Evolutionary conservation across 2,329 filamentous ascomycete species (phyloP).

Genomic region (Metarhizium sp.): DNA sequence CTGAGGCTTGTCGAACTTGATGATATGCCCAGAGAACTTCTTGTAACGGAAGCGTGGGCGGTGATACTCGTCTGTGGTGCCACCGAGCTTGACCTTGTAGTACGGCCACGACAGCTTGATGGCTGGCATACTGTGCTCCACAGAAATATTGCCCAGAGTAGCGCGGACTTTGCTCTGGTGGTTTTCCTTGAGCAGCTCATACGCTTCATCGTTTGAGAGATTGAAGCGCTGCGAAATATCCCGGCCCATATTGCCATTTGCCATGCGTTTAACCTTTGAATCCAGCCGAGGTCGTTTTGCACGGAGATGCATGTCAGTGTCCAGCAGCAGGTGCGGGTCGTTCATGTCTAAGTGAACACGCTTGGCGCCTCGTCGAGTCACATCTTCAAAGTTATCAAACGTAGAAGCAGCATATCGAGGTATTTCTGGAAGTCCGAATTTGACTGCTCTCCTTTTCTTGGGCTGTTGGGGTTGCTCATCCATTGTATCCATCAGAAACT

Average conservation of each 20-base stretch:
- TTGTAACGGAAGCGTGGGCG: conserved; percentile 69
- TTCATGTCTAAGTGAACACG: conserved; percentile 77
- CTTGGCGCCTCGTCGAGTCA: conserved; percentile 64
- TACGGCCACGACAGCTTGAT: conserved; percentile 90
- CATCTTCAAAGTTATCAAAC: conserved; percentile 71
- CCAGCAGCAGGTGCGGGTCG: conserved; percentile 77
- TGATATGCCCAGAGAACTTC: conserved; percentile 54
- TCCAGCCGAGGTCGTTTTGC: conserved; percentile 49
- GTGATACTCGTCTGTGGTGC: conserved; percentile 72
- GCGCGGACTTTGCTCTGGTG: conserved; percentile 93
- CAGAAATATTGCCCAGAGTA: conserved; percentile 80
- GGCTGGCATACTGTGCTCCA: conserved; percentile 91
- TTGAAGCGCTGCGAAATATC: conserved; percentile 81
- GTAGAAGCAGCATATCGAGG: conserved; percentile 55
- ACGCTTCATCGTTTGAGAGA: conserved; percentile 91
- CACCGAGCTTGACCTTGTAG: conserved; percentile 78
- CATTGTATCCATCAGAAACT: conserved; percentile 44
- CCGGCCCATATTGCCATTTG: conserved; percentile 59
- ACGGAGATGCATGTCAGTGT: conserved; percentile 58
- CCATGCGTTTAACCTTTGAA: conserved; percentile 55
- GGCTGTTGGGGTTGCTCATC: conserved; percentile 36
- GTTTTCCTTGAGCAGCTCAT: conserved; percentile 92
- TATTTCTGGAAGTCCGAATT: conserved; percentile 49
- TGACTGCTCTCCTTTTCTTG: conserved; percentile 60
- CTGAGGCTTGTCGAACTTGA: conserved; percentile 63